phyloP scores from a whole-genome alignment of 2,329 filamentous ascomycete species.

The Furcasterigmium sp. region DNA sequence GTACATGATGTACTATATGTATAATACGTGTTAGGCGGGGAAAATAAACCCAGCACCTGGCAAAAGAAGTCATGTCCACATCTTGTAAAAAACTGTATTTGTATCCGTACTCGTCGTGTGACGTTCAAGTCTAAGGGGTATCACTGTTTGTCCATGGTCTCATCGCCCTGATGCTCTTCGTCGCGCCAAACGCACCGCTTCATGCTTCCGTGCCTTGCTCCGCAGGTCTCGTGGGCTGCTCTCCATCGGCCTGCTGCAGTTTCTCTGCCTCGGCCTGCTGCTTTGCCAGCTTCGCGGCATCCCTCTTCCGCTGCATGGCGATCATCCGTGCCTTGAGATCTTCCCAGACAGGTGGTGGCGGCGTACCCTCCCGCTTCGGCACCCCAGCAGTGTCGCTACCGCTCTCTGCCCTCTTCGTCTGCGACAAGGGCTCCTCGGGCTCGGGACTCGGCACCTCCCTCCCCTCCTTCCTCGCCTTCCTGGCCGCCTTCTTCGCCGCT shows the following conservation, averaged over 20 bases:
- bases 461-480: slow-evolving; percentile 9
- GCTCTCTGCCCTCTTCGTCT: background rate
- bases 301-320: slow-evolving; percentile 38
- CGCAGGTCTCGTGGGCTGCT: slow-evolving; percentile 8
- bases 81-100: background rate
- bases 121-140: background rate
- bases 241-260: slow-evolving; percentile 22
- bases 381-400: no score
- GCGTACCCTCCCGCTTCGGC: background rate
- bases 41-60: no score
- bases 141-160: background rate
- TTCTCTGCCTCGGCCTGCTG: slow-evolving; percentile 44
- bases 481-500: slow-evolving; percentile 29
- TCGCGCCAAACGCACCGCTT: background rate
- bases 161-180: background rate
- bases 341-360: slow-evolving; percentile 8
- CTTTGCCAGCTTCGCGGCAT: slow-evolving; percentile 46
- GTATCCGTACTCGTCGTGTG: no score
- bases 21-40: no score
- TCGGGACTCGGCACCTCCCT: background rate
- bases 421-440: background rate
- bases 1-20: slow-evolving; percentile 6
- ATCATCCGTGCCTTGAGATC: slow-evolving; percentile 14
- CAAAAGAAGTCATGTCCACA: no score
- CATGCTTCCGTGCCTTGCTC: slow-evolving; percentile 12